Conservation (phyloP, 768 basidiomycete genomes). For the Leccinellum luteum region DNA sequence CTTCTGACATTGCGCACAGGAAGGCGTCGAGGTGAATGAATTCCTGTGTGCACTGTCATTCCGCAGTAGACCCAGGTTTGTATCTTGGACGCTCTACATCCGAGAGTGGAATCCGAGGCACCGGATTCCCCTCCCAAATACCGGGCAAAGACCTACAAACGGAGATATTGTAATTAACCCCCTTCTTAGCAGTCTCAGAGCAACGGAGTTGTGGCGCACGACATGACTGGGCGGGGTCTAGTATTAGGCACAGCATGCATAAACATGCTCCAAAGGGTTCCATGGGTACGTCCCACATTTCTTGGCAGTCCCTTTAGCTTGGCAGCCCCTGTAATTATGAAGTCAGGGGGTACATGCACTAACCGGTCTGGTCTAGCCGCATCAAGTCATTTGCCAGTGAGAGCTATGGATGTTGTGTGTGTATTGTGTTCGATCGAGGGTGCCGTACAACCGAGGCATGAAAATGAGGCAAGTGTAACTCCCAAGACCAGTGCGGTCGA, state of each 20-base stretch:
- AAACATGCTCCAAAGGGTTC: neutral
- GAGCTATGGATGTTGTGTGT: neutral
- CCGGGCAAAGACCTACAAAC: neutral
- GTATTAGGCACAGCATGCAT: slow-evolving; percentile 1
- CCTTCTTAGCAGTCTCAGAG: neutral
- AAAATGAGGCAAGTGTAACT: neutral
- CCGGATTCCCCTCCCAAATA: neutral
- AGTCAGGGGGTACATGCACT: neutral
- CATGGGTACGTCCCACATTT: neutral
- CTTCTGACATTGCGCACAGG: neutral
- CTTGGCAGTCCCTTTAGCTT: slow-evolving; percentile 15
- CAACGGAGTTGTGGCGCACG: slow-evolving; percentile 2
- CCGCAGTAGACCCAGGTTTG: neutral
- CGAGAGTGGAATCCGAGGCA: neutral
- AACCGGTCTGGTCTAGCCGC: neutral
- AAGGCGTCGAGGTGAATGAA: slow-evolving; percentile 5
- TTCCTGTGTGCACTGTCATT: neutral
- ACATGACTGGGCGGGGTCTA: neutral
- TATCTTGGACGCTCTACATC: neutral
- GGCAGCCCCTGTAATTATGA: neutral
- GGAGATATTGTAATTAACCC: neutral
- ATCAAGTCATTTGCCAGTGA: neutral
- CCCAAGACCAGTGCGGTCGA: neutral
- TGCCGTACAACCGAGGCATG: neutral
- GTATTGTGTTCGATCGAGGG: neutral